Percentiles rank a stretch among this genome's conserved stretches.
Evolutionary conservation across 208 protist species (phyloP).

Genomic region (Leishmania amazonensis): DNA sequence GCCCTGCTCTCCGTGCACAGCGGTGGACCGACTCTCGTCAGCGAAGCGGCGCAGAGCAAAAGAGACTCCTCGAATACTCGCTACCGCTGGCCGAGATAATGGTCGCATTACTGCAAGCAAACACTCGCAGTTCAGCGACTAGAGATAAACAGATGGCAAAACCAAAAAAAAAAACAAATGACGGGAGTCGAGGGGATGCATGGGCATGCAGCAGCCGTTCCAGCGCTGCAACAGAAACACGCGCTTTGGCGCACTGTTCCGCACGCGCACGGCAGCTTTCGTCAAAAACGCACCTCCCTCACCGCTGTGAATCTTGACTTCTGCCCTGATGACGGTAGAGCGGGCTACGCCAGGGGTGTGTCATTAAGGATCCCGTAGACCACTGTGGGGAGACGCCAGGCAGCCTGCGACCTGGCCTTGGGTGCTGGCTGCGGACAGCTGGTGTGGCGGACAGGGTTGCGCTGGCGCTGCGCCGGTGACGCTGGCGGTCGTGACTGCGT

Average conservation of each 20-base stretch:
- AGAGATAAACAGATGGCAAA: background rate
- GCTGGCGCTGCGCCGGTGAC: background rate
- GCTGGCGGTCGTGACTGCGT: background rate
- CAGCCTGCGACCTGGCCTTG: background rate
- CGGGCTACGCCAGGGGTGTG: background rate
- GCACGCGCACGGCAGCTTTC: background rate
- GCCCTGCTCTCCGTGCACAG: background rate
- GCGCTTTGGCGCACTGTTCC: background rate
- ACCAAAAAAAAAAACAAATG: slow-evolving; percentile 16
- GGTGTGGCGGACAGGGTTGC: too few species aligned
- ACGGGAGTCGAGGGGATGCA: background rate
- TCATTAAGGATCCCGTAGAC: background rate
- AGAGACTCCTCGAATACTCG: background rate
- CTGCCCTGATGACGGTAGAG: background rate
- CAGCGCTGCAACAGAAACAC: background rate
- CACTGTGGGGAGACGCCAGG: background rate
- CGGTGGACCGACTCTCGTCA: background rate
- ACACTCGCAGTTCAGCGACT: background rate
- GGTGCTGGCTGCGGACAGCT: background rate
- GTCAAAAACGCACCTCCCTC: background rate
- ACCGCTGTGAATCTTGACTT: background rate
- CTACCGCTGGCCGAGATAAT: background rate
- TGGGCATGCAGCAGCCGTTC: background rate
- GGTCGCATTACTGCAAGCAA: background rate
- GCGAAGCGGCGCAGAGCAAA: background rate